Evolutionary conservation across 495 filamentous ascomycete genomes (phyloP).

Genomic region (Usnea hakonensis): DNA sequence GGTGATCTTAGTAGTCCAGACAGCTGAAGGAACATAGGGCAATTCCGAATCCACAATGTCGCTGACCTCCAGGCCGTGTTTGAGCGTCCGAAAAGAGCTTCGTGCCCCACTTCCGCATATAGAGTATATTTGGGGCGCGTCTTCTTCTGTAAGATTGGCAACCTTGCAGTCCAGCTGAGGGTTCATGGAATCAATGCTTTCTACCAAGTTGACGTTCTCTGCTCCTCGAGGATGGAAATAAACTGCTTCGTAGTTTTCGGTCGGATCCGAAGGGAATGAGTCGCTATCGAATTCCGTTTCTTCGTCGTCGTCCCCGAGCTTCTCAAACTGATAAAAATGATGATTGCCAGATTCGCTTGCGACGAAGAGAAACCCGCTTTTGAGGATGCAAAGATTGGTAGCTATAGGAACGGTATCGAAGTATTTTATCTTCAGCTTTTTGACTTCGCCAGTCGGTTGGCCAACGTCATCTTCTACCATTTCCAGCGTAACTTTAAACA

Average conservation of each 20-base stretch:
- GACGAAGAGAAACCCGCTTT: constrained; percentile 91
- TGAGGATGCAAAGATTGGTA: constrained; percentile 78
- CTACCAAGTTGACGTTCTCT: constrained; percentile 76
- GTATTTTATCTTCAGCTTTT: constrained; percentile 85
- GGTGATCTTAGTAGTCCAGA: constrained; percentile 93
- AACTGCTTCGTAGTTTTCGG: constrained; percentile 57
- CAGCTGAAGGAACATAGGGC: constrained; percentile 72
- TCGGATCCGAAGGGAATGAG: constrained; percentile 65
- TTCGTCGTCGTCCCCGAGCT: constrained; percentile 92
- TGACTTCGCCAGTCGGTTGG: constrained; percentile 70
- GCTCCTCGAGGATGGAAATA: constrained; percentile 77
- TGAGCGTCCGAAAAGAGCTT: constrained; percentile 82
- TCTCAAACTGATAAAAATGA: constrained; percentile 94
- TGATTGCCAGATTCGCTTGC: constrained; percentile 90
- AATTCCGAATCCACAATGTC: constrained; percentile 92
- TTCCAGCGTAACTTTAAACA: constrained; percentile 93
- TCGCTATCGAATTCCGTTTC: constrained; percentile 81
- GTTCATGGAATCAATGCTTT: constrained; percentile 82
- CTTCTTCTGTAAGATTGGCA: constrained; percentile 78
- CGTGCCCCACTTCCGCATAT: constrained; percentile 80
- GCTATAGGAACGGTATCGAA: constrained; percentile 94
- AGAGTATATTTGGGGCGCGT: constrained; percentile 93
- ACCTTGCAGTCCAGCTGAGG: constrained; percentile 87
- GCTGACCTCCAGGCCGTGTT: constrained; percentile 85
- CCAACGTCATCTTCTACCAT: constrained; percentile 77